phyloP scores from a whole-genome alignment of 768 basidiomycete genomes.

The Lactarius psammicola region DNA sequence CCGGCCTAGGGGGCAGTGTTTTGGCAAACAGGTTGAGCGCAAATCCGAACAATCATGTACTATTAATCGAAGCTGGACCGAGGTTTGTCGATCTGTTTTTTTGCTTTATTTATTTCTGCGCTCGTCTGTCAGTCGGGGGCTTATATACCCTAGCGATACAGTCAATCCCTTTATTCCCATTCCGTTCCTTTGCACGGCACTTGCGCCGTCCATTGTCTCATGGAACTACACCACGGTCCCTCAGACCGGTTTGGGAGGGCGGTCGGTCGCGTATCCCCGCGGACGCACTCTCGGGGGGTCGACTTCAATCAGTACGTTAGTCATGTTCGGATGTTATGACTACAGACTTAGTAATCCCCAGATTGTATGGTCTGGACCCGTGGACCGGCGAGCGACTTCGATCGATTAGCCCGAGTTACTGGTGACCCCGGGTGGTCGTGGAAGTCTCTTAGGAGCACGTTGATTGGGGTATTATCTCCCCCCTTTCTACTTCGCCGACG shows the following conservation, averaged over 20 bases:
- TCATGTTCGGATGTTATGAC: background rate
- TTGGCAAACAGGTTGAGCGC: slow-evolving; percentile 27
- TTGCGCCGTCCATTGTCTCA: slow-evolving; percentile 19
- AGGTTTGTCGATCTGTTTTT: slow-evolving; percentile 30
- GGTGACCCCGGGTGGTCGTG: slow-evolving; percentile 30
- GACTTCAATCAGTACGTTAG: slow-evolving; percentile 26
- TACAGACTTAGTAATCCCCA: background rate
- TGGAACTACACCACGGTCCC: slow-evolving; percentile 30
- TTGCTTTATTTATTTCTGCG: too few relatives aligned
- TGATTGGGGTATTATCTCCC: slow-evolving; percentile 4
- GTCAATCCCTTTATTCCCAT: background rate
- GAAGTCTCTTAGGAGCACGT: slow-evolving; percentile 16
- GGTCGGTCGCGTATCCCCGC: slow-evolving; percentile 27
- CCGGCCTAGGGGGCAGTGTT: slow-evolving; percentile 26
- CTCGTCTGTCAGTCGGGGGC: background rate
- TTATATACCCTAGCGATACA: background rate
- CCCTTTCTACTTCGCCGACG: background rate
- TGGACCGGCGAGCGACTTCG: slow-evolving; percentile 27
- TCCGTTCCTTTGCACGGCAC: slow-evolving; percentile 2
- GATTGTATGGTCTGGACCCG: slow-evolving; percentile 22
- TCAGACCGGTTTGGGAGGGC: slow-evolving; percentile 17
- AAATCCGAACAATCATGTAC: too few relatives aligned
- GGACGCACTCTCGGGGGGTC: slow-evolving; percentile 28
- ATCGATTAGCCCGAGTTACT: slow-evolving; percentile 26
- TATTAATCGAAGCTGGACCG: slow-evolving; percentile 29